Evolutionary conservation across 2,329 filamentous ascomycete species (phyloP), one percentile per base, ranked within the genome.

Genomic region (Hansfordia pulvinata): DNA sequence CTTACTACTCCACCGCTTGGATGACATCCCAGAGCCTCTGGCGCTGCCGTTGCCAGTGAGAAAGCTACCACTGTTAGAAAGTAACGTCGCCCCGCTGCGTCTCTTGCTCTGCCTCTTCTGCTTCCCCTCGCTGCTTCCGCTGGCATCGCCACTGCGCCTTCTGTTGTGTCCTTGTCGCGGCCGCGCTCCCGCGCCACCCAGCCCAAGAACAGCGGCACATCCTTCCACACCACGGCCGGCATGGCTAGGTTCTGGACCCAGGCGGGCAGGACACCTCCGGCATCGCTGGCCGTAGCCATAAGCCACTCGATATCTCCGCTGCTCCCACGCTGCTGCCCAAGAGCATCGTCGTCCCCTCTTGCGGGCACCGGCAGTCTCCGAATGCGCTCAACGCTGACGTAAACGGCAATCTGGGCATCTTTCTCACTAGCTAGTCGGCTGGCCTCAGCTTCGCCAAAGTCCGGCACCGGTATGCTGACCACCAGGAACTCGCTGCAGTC

Each of bases 201-300:
- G 3, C 52, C 50, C 35, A 83, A 43, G 37, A 83, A 81, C 38
- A 76, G 53, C 5, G 69, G 67, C 6, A 84, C 78, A 43, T 85
- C 80, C 52, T 81, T 80, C 11, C 69, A 68, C 25, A 85, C 60
- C 33, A 68, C 62, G 2, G 61, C 62, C 2, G 74, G 68, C 25
- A 81, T 58, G 4, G 65, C 69, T 44, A 68, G 40, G 34, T 69
- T 73, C 56, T 85, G 79, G 37, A 77, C 45, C 57, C 62, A 73
- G 44, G 63, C 56, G 1, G 81, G 81, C 30, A 86, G 41, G 16
- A 63, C 49, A 0, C 81, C 81, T 28, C 62, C 62, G 0, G 80
- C 80, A 46, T 86, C 69, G 32, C 73, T 78, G 8, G 74, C 67
- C 8, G 80, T 86, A 7, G 71, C 77, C 77, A 88, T 86, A 31